Percentiles rank a stretch among this genome's conserved stretches.
Evolutionary conservation across 345 rosid species (phyloP).

Genomic region (Ricinus communis): DNA sequence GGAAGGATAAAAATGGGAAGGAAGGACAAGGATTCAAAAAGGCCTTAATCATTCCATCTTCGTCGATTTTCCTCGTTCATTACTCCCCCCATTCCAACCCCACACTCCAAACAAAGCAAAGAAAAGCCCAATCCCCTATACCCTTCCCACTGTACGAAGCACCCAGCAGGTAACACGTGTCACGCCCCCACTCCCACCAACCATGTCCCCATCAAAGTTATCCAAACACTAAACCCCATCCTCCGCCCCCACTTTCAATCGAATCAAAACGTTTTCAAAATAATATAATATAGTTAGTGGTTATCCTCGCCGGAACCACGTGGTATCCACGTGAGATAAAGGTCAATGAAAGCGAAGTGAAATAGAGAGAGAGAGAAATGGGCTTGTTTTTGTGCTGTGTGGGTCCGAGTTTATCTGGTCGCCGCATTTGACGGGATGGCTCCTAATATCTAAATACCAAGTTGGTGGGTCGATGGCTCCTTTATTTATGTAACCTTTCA

Average conservation of each 20-base stretch:
- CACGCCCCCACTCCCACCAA: not conserved
- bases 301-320: slow-evolving; percentile 13
- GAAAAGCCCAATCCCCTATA: no score
- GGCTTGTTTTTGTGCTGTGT: not conserved
- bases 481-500: no score
- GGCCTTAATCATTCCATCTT: no score
- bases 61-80: no score
- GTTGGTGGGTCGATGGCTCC: slow-evolving; percentile 1
- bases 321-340: slow-evolving; percentile 20
- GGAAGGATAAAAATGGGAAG: no score
- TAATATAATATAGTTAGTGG: no score
- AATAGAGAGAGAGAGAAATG: not conserved
- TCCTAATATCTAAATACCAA: slow-evolving; percentile 17
- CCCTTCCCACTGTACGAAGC: not conserved
- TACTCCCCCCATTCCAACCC: no score
- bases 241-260: no score
- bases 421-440: slow-evolving; percentile 31
- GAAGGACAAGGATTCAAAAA: no score
- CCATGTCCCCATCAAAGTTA: slow-evolving; percentile 7
- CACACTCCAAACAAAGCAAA: no score
- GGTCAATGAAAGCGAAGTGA: not conserved
- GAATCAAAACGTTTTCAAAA: no score
- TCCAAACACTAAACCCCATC: no score
- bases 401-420: slow-evolving; percentile 26
- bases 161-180: slow-evolving; percentile 24